phyloP scores from a whole-genome alignment of 2,329 filamentous ascomycete species.

The Colletotrichum viniferum region DNA sequence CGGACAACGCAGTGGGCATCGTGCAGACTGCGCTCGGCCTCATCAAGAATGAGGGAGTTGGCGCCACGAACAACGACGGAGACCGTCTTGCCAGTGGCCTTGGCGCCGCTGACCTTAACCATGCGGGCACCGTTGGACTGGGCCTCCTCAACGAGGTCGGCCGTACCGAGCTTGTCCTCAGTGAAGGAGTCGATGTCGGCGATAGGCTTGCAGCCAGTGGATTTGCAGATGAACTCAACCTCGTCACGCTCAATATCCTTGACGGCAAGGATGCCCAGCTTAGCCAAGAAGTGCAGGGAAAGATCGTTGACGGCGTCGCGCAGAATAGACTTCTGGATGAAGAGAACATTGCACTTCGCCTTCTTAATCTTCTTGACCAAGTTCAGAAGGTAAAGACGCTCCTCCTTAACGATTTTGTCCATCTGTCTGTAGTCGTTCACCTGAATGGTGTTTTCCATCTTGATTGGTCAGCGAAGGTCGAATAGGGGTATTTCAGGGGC shows the following conservation, averaged over 20 bases:
- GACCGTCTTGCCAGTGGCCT: slow-evolving; percentile 83
- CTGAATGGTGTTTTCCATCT: slow-evolving; percentile 99
- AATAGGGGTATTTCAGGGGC: neutral
- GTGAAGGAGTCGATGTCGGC: slow-evolving; percentile 98
- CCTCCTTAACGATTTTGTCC: slow-evolving; percentile 99
- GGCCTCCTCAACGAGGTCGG: slow-evolving; percentile 92
- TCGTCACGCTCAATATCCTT: slow-evolving; percentile 99
- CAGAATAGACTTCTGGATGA: slow-evolving; percentile 98
- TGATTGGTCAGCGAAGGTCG: slow-evolving; percentile 23
- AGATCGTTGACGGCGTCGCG: slow-evolving; percentile 98
- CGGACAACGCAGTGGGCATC: slow-evolving; percentile 97
- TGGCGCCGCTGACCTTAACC: slow-evolving; percentile 93
- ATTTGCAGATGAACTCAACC: slow-evolving; percentile 99
- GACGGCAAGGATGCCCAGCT: slow-evolving; percentile 92
- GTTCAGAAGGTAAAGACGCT: slow-evolving; percentile 96
- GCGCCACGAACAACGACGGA: slow-evolving; percentile 94
- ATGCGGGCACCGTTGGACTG: slow-evolving; percentile 87
- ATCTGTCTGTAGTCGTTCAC: slow-evolving; percentile 99
- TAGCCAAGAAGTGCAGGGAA: slow-evolving; percentile 95
- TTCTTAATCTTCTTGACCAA: slow-evolving; percentile 99
- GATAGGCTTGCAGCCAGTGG: slow-evolving; percentile 97
- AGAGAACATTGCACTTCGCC: slow-evolving; percentile 97
- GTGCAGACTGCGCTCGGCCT: slow-evolving; percentile 95
- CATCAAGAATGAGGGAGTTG: slow-evolving; percentile 92
- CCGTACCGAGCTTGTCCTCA: slow-evolving; percentile 94